Evolutionary conservation across 2,329 filamentous ascomycete genomes (phyloP).

Genomic region (Arthroderma uncinatum): DNA sequence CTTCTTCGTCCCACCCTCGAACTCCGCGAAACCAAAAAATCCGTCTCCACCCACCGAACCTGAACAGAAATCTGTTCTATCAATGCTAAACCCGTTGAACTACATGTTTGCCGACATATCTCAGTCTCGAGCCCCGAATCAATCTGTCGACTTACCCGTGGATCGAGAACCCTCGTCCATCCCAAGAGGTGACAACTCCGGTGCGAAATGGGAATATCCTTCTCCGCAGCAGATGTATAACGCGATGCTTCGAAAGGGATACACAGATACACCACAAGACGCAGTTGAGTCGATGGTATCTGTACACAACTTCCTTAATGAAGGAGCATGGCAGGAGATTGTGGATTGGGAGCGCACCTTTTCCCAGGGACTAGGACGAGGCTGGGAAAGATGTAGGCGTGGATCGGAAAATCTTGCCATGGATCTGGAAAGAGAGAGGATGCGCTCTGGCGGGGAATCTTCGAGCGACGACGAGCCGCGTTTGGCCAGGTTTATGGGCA

Average conservation of each 20-base stretch:
- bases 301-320: conserved; percentile 96
- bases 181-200: conserved; percentile 62
- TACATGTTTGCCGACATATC: conserved; percentile 89
- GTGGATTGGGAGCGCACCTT: conserved; percentile 88
- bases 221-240: conserved; percentile 99
- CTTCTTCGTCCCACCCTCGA: conserved; percentile 31
- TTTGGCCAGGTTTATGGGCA: conserved; percentile 75
- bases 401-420: conserved; percentile 57
- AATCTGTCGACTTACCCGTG: conserved; percentile 63
- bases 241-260: conserved; percentile 87
- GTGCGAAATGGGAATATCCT: conserved; percentile 90
- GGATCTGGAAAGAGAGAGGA: conserved; percentile 44
- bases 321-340: conserved; percentile 94
- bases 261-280: conserved; percentile 84
- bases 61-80: conserved; percentile 42
- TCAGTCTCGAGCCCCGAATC: conserved; percentile 62
- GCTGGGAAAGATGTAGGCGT: conserved; percentile 61
- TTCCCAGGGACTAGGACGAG: conserved; percentile 56
- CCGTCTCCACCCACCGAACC: conserved; percentile 20
- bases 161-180: conserved; percentile 79
- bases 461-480: conserved; percentile 47
- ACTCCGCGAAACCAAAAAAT: conserved; percentile 22
- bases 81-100: conserved; percentile 70
- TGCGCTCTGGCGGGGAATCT: conserved; percentile 20
- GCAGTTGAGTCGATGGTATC: conserved; percentile 95